Evolutionary conservation across 176 grass and related monocot genomes (phyloP).

Genomic region (Zizania latifolia): DNA sequence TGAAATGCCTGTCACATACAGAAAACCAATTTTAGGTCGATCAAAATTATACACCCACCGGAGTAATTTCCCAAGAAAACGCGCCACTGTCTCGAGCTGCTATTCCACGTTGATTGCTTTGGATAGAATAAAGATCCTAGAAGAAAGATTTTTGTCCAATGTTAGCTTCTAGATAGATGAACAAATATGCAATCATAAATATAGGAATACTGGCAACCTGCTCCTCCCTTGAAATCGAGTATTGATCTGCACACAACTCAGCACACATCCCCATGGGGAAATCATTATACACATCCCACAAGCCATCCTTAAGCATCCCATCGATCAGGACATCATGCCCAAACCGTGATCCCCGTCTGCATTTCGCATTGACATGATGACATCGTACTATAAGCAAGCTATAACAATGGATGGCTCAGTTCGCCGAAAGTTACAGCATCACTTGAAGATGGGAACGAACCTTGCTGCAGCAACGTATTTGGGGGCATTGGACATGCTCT

Average conservation of each 20-base stretch:
- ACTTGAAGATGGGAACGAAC: constrained; percentile 16
- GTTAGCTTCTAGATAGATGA: not conserved
- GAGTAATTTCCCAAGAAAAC: constrained; percentile 86
- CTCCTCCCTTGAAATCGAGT: constrained; percentile 65
- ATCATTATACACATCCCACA: constrained; percentile 95
- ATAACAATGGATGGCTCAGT: not conserved
- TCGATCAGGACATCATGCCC: constrained; percentile 79
- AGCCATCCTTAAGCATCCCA: constrained; percentile 86
- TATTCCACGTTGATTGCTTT: constrained; percentile 77
- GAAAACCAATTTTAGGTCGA: not conserved
- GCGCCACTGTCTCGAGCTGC: constrained; percentile 54
- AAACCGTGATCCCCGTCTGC: constrained; percentile 77
- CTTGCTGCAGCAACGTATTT: constrained; percentile 80
- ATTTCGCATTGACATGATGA: not conserved
- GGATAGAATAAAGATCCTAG: constrained; percentile 81
- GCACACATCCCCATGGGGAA: constrained; percentile 91
- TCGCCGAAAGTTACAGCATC: not conserved
- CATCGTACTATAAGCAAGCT: not conserved
- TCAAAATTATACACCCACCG: constrained; percentile 37
- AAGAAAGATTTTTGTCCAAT: not conserved
- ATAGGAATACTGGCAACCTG: constrained; percentile 42
- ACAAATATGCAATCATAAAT: not conserved
- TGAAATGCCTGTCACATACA: not conserved
- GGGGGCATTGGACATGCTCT: constrained; percentile 93
- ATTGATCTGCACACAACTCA: constrained; percentile 66